These are phyloP conservation scores for Allium cepa DNA, from an alignment of 106 monocot genomes.

Conservation along the genomic window DNA sequence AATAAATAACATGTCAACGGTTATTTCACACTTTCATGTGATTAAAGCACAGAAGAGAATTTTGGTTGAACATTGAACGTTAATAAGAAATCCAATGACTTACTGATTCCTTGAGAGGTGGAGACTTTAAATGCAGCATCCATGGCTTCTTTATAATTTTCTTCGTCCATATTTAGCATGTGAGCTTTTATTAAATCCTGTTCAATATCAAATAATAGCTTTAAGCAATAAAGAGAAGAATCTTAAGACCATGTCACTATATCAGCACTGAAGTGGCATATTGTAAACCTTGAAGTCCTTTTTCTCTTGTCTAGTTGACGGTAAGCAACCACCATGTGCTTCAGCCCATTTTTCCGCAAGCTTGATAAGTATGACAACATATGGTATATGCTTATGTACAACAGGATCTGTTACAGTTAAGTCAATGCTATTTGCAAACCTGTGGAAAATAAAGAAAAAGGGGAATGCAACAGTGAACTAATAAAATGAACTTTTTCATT, in stretches of 20 bases:
- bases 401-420: constrained; percentile 66
- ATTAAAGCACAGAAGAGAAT: too few species aligned
- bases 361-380: constrained; percentile 82
- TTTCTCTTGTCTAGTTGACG: constrained; percentile 92
- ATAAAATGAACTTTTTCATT: neutral
- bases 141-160: constrained; percentile 95
- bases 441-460: constrained; percentile 15
- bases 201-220: constrained; percentile 7
- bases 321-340: constrained; percentile 66
- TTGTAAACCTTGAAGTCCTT: constrained; percentile 78
- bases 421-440: constrained; percentile 72
- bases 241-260: too few species aligned
- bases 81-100: constrained; percentile 19
- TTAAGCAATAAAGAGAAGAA: neutral
- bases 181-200: constrained; percentile 74
- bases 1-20: too few species aligned
- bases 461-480: neutral
- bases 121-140: constrained; percentile 92
- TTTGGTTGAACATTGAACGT: too few species aligned
- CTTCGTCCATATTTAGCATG: constrained; percentile 89
- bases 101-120: constrained; percentile 71
- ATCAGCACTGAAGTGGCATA: neutral
- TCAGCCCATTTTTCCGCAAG: constrained; percentile 84
- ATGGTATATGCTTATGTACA: constrained; percentile 91
- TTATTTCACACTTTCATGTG: too few species aligned